Percentiles rank a stretch among this genome's conserved stretches.
phyloP scores from a whole-genome alignment of 495 filamentous ascomycete genomes.

The Podospora sp. region DNA sequence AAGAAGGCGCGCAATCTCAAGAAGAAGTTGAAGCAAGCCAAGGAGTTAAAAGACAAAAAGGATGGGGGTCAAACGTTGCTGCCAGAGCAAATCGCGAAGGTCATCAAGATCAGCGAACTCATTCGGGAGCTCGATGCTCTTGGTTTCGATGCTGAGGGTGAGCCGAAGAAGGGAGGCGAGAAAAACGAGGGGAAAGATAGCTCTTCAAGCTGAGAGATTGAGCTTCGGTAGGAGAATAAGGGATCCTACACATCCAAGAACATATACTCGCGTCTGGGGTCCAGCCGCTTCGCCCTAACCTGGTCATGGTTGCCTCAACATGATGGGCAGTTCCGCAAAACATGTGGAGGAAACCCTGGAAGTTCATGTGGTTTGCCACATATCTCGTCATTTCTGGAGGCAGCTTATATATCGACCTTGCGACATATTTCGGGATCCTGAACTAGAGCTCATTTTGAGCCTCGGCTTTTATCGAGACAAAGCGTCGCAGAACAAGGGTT shows the following conservation, averaged over 20 bases:
- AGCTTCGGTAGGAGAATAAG: background rate
- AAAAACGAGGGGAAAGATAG: conserved; percentile 1
- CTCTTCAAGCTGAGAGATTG: background rate
- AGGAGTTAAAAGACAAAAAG: conserved; percentile 88
- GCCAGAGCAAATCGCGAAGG: conserved; percentile 96
- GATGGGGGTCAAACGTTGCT: conserved; percentile 78
- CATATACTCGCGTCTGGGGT: too few relatives aligned
- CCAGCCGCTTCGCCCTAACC: too few relatives aligned
- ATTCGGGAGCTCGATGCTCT: conserved; percentile 84
- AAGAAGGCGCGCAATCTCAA: conserved; percentile 92
- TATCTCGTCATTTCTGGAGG: too few relatives aligned
- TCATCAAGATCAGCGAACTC: conserved; percentile 94
- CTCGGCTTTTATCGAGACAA: background rate
- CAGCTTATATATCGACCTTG: background rate
- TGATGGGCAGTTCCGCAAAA: too few relatives aligned
- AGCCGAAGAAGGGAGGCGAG: conserved; percentile 39
- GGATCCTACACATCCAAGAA: too few relatives aligned
- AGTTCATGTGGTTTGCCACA: too few relatives aligned
- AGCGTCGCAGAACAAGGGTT: background rate
- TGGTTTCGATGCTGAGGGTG: conserved; percentile 72
- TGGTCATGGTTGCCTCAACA: too few relatives aligned
- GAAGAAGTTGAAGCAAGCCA: conserved; percentile 94
- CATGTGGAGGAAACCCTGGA: too few relatives aligned
- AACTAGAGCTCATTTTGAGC: background rate
- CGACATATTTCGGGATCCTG: background rate